phyloP scores from a whole-genome alignment of 2,329 filamentous ascomycete genomes.

The Ilyonectria robusta region DNA sequence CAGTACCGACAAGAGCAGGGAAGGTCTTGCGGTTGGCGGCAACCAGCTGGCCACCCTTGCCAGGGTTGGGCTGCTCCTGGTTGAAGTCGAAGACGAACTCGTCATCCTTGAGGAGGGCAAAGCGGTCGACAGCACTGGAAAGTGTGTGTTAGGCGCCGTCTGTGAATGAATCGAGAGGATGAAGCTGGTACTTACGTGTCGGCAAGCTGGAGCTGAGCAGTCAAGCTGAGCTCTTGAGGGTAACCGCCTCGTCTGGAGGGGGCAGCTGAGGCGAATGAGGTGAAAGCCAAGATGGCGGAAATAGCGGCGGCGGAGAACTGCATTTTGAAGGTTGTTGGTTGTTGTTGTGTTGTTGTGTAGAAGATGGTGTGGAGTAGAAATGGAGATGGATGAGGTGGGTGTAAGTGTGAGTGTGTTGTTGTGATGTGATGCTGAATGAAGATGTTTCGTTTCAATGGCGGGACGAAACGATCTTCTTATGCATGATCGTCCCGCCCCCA shows the following conservation, averaged over 20 bases:
- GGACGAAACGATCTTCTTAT: background rate
- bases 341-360: background rate
- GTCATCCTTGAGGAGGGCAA: conserved; percentile 59
- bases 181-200: conserved; percentile 51
- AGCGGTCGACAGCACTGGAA: conserved; percentile 57
- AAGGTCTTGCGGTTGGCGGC: conserved; percentile 69
- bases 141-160: conserved; percentile 30
- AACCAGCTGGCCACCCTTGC: conserved; percentile 61
- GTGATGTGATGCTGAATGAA: background rate
- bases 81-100: conserved; percentile 65
- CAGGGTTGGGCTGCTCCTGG: conserved; percentile 39
- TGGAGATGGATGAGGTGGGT: background rate
- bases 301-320: conserved; percentile 48
- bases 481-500: background rate
- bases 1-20: conserved; percentile 68
- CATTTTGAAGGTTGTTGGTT: conserved; percentile 47
- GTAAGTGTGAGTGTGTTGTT: background rate
- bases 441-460: background rate
- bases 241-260: conserved; percentile 34
- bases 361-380: background rate
- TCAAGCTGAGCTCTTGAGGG: conserved; percentile 47
- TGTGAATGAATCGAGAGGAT: background rate
- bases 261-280: conserved; percentile 50
- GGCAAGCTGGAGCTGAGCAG: conserved; percentile 56
- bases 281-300: conserved; percentile 57